Percentiles rank a stretch among this genome's conserved stretches.
phyloP scores from a whole-genome alignment of 2,329 filamentous ascomycete species.

The Aureobasidium sp. region DNA sequence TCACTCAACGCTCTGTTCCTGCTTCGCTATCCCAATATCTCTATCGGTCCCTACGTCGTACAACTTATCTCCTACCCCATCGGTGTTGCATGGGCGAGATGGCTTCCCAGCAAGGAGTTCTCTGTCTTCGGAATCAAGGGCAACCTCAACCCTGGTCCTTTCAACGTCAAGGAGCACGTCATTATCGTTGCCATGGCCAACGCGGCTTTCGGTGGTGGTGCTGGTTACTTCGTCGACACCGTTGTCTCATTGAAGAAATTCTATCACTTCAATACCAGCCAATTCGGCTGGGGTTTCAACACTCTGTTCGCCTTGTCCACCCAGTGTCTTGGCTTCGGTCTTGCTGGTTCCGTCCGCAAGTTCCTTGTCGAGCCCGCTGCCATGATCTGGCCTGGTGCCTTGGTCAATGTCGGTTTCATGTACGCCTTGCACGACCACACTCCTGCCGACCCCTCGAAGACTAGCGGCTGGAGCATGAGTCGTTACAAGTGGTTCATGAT shows the following conservation, averaged over 20 bases:
- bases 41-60: constrained; percentile 80
- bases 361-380: constrained; percentile 77
- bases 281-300: constrained; percentile 65
- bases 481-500: constrained; percentile 77
- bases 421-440: constrained; percentile 63
- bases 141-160: constrained; percentile 46
- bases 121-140: constrained; percentile 47
- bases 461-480: constrained; percentile 70
- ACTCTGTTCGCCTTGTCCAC: constrained; percentile 79
- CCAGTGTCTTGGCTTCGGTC: constrained; percentile 77
- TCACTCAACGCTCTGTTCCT: constrained; percentile 72
- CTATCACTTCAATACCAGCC: constrained; percentile 60
- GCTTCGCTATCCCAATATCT: constrained; percentile 79
- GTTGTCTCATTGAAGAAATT: constrained; percentile 46
- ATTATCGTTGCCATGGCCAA: constrained; percentile 33
- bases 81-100: constrained; percentile 57
- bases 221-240: constrained; percentile 20
- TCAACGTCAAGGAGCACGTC: constrained; percentile 29
- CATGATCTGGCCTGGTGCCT: constrained; percentile 88
- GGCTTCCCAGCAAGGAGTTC: constrained; percentile 38
- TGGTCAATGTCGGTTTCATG: constrained; percentile 77
- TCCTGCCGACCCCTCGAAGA: constrained; percentile 55
- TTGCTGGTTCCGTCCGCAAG: constrained; percentile 70
- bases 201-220: constrained; percentile 42
- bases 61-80: constrained; percentile 76